phyloP scores from a whole-genome alignment of 208 protist species.

The Leptomonas seymouri region DNA sequence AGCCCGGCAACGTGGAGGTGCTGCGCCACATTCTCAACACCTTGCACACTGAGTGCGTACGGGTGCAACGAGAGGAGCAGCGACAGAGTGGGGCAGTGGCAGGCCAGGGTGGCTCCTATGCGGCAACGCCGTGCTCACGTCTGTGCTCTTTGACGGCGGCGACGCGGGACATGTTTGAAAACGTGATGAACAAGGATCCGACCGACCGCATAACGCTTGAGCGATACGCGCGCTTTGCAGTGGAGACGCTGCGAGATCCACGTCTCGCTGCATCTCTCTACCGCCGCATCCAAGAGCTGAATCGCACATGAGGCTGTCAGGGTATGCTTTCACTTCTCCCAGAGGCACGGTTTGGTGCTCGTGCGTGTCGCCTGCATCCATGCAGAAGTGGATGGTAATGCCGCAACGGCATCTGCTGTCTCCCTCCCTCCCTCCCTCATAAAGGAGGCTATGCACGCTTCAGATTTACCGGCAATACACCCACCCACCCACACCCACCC shows the following conservation, averaged over 20 bases:
- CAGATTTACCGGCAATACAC: no score
- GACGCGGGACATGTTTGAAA: constrained; percentile 53
- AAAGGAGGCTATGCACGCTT: no score
- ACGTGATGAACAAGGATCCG: constrained; percentile 40
- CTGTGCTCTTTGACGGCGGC: constrained; percentile 48
- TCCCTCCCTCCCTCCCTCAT: no score
- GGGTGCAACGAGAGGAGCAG: constrained; percentile 46
- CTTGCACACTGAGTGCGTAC: constrained; percentile 64
- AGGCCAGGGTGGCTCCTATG: constrained; percentile 7
- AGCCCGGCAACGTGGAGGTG: constrained; percentile 59
- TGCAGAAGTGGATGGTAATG: no score
- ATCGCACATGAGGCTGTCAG: constrained; percentile 13
- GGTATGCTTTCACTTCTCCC: no score
- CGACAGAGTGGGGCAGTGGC: constrained; percentile 25
- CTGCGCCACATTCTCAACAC: constrained; percentile 50
- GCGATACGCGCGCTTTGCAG: constrained; percentile 72
- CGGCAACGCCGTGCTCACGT: constrained; percentile 15
- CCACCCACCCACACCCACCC: not conserved
- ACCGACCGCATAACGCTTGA: constrained; percentile 44
- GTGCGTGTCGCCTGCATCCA: not conserved
- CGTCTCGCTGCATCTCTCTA: constrained; percentile 47
- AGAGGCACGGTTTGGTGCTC: not conserved
- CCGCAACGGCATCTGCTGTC: no score
- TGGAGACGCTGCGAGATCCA: constrained; percentile 59
- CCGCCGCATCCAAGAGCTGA: constrained; percentile 39